Base-by-base conservation (phyloP, 768 basidiomycete genomes). In the Amanita molliuscula region DNA sequence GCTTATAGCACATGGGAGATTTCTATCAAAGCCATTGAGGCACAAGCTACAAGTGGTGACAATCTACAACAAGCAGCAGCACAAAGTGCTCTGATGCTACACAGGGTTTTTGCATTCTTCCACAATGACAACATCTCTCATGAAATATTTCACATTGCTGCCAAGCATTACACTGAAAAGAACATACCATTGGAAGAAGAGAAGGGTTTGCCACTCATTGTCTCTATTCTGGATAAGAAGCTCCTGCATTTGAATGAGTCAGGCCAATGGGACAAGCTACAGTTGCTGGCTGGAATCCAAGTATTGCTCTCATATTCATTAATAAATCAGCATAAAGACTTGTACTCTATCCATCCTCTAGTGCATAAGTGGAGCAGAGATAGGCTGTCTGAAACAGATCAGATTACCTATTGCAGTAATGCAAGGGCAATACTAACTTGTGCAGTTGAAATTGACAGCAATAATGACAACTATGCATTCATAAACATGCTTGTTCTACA, bases 1-100 rank as follows among this genome's bases (percentile, higher is more conserved):
- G 49, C 56, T 4, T 55, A 56, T 49, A 49, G 52, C 16, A 56
- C 58, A 23, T 58, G 58, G 55, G 58, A 58, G 5, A 16, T 58
- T 13, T 58, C 58, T 42, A 50, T 54, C 16, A 3, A 48, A 21
- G 51, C 26, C 11, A 56, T 59, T 38, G 34, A 56, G 45, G 16
- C 28, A 6, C 47, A 35, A 34, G 48, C 54, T 20, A 16, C 7
- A 33, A 26, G 21, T 16, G 16, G 13, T 15, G 6, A n/a, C 28
- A 15, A 21, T 21, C 11, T 3, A 26, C n/a, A 15, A 47, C 18
- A 9, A n/a, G n/a, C 37, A 38, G 47, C 40, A 15, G 53, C 56
- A 15, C 28, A 59, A 29, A 48, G 15, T 47, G 58, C 58, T 11
- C 43, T 59, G 50, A 49, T 58, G 35, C 50, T 56, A 13, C 43